phyloP scores from a whole-genome alignment of 768 basidiomycete genomes.

The Tricholoma flavovirens region DNA sequence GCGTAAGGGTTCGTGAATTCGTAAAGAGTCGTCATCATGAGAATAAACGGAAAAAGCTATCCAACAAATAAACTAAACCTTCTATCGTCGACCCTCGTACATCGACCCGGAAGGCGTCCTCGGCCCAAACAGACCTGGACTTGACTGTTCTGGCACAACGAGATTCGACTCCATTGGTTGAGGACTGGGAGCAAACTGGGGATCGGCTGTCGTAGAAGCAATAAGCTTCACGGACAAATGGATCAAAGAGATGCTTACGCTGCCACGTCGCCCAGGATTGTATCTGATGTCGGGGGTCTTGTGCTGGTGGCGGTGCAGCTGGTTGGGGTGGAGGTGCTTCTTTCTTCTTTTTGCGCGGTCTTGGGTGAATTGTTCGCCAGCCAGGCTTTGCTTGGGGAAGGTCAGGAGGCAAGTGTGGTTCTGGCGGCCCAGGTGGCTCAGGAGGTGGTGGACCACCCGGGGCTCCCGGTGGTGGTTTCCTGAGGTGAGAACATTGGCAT shows the following conservation, averaged over 20 bases:
- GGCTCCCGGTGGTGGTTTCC: conserved; percentile 40
- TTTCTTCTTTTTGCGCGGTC: conserved; percentile 36
- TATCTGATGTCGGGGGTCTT: conserved; percentile 6
- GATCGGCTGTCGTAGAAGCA: conserved; percentile 44
- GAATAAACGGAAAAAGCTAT: not conserved
- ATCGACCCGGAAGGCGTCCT: conserved; percentile 48
- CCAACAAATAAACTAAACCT: not conserved
- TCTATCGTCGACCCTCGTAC: not conserved
- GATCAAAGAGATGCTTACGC: conserved; percentile 37
- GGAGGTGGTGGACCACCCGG: conserved; percentile 41
- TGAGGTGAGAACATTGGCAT: conserved; percentile 10
- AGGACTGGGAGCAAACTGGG: conserved; percentile 51
- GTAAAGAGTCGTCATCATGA: not conserved
- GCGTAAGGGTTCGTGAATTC: not conserved
- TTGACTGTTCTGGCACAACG: conserved; percentile 50
- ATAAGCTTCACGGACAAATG: conserved; percentile 2
- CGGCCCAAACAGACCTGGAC: conserved; percentile 75
- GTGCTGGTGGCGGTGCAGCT: conserved; percentile 18
- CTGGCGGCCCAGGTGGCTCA: conserved; percentile 24
- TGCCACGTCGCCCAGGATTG: conserved; percentile 61
- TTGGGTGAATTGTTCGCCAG: conserved; percentile 52
- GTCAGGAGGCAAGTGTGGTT: conserved; percentile 37
- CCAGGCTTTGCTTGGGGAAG: conserved; percentile 43
- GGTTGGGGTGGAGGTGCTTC: conserved; percentile 31
- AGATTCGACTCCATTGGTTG: conserved; percentile 53